A percentile compares a stretch with the other conserved stretches of the same genome.
Evolutionary conservation across 148 eudicot genomes (phyloP).

Genomic region (Chenopodium quinoa): DNA sequence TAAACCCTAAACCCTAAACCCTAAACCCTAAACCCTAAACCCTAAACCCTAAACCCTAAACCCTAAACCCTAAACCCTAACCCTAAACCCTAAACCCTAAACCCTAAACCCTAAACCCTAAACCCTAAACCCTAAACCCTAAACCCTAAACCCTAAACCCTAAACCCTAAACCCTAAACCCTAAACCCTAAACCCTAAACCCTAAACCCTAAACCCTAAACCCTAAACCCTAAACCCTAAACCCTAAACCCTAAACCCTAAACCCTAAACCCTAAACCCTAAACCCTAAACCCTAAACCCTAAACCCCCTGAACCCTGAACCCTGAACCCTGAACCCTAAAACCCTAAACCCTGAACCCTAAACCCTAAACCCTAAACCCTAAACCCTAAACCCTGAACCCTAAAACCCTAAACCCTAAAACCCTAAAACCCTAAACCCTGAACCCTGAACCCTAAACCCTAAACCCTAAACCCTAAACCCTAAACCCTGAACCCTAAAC

Average conservation of each 20-base stretch:
- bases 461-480: conserved; percentile 27
- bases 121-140: conserved; percentile 8
- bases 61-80: conserved; percentile 1
- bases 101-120: conserved; percentile 9
- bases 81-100: conserved; percentile 8
- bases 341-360: conserved; percentile 19
- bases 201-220: conserved; percentile 9
- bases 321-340: conserved; percentile 15
- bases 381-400: conserved; percentile 28
- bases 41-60: no score
- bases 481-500: conserved; percentile 22
- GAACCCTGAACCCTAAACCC: neutral
- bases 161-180: neutral
- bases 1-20: no score
- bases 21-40: no score
- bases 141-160: neutral
- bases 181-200: neutral
- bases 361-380: conserved; percentile 26
- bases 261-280: conserved; percentile 2
- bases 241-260: conserved; percentile 6
- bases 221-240: conserved; percentile 1
- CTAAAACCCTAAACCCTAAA: conserved; percentile 27
- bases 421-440: conserved; percentile 16
- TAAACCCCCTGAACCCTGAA: conserved; percentile 4
- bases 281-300: neutral